These are phyloP conservation scores for Trebouxia gelatinosa DNA, from an alignment of 163 green algal genomes.

Conservation along the genomic window DNA sequence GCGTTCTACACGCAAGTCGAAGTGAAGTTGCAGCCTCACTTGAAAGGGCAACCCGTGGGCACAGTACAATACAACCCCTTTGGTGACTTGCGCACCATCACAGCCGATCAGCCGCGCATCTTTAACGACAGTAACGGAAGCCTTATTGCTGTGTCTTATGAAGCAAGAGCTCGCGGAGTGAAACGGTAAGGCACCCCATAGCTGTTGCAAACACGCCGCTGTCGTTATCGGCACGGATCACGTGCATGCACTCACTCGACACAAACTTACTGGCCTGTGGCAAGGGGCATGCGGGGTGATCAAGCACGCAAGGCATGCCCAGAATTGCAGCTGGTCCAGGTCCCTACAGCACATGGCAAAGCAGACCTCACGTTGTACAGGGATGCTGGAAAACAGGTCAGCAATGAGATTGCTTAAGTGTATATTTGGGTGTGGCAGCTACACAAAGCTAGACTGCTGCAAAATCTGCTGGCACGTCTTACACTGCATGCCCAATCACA, in stretches of 20 bases:
- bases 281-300: slow-evolving; percentile 72
- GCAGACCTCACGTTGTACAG: slow-evolving; percentile 76
- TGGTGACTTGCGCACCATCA: slow-evolving; percentile 47
- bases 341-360: slow-evolving; percentile 81
- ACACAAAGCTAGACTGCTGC: no score
- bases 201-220: neutral
- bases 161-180: slow-evolving; percentile 65
- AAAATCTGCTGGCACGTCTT: no score
- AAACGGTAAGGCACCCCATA: slow-evolving; percentile 47
- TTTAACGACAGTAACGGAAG: slow-evolving; percentile 63
- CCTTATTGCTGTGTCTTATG: slow-evolving; percentile 78
- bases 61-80: slow-evolving; percentile 75
- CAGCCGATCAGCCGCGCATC: slow-evolving; percentile 40
- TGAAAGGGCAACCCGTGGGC: slow-evolving; percentile 35
- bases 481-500: no score
- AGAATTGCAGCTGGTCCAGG: slow-evolving; percentile 75
- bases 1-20: slow-evolving; percentile 66
- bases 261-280: neutral
- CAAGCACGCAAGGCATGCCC: slow-evolving; percentile 67
- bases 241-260: neutral
- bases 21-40: slow-evolving; percentile 20
- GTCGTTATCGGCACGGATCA: neutral
- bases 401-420: no score
- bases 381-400: slow-evolving; percentile 49
- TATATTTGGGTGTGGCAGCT: no score